phyloP scores from a whole-genome alignment of 495 filamentous ascomycete species.

The Podospora fimiseda region DNA sequence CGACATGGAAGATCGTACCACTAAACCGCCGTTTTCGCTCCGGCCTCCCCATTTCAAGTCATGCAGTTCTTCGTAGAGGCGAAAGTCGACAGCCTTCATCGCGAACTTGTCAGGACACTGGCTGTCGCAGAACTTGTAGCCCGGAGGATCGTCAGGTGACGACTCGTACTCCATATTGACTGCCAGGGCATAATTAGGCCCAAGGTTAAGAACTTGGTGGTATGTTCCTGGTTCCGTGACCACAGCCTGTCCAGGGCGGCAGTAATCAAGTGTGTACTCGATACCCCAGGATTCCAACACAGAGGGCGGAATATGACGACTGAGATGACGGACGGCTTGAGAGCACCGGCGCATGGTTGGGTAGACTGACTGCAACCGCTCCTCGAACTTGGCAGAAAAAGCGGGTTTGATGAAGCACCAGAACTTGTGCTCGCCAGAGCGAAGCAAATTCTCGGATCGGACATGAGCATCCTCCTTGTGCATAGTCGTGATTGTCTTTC shows the following conservation, averaged over 20 bases:
- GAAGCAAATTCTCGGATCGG: constrained; percentile 29
- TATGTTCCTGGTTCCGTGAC: constrained; percentile 31
- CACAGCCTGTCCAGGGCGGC: constrained; percentile 27
- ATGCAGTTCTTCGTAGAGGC: constrained; percentile 10
- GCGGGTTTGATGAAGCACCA: constrained; percentile 31
- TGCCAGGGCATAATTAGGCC: constrained; percentile 29
- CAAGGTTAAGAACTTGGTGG: constrained; percentile 31
- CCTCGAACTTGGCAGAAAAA: constrained; percentile 19
- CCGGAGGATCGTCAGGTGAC: constrained; percentile 22
- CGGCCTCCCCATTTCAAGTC: background rate
- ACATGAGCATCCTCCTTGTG: constrained; percentile 31
- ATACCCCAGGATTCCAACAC: constrained; percentile 28
- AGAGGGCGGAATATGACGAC: constrained; percentile 25
- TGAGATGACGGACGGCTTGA: constrained; percentile 29
- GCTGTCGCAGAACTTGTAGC: constrained; percentile 25
- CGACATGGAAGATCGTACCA: background rate
- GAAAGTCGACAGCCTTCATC: constrained; percentile 25
- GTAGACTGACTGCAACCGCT: constrained; percentile 19
- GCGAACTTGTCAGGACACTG: constrained; percentile 26
- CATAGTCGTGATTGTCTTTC: constrained; percentile 30
- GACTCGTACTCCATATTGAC: constrained; percentile 30
- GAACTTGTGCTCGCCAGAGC: constrained; percentile 29
- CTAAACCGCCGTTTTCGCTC: background rate
- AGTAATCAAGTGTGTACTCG: constrained; percentile 31
- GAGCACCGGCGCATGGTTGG: constrained; percentile 27